Percentiles rank a stretch among this genome's conserved stretches.
phyloP scores from a whole-genome alignment of 1,284 basidiomycete genomes.

The Ustilago shanxiensis region DNA sequence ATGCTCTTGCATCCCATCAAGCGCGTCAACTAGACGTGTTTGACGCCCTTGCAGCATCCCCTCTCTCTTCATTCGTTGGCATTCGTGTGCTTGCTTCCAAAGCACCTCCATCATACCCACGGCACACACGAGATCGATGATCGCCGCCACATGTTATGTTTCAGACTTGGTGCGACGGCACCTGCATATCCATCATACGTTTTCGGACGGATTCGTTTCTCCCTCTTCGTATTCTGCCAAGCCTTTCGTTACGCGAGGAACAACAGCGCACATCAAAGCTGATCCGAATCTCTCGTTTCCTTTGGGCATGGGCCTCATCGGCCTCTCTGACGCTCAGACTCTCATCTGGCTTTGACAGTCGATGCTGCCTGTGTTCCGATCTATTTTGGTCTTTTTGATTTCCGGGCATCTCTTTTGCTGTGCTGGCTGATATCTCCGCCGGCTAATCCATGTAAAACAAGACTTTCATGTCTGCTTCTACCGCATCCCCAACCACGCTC shows the following conservation, averaged over 20 bases:
- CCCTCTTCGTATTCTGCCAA: constrained; percentile 13
- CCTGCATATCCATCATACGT: constrained; percentile 15
- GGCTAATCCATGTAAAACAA: constrained; percentile 42
- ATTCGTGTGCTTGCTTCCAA: constrained; percentile 13
- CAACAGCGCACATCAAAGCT: no score
- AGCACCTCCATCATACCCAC: constrained; percentile 29
- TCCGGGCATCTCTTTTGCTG: neutral
- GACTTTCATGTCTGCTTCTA: neutral
- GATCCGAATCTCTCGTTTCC: no score
- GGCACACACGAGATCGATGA: constrained; percentile 21
- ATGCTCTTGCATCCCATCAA: constrained; percentile 69
- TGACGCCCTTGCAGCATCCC: neutral
- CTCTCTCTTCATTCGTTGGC: neutral
- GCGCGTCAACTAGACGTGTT: constrained; percentile 48
- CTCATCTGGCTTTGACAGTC: no score
- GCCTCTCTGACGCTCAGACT: neutral
- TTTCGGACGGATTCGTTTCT: constrained; percentile 22
- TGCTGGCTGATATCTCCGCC: neutral
- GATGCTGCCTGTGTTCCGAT: neutral
- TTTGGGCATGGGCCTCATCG: neutral
- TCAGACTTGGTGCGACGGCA: constrained; percentile 5
- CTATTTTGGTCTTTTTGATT: neutral
- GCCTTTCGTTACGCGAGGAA: neutral
- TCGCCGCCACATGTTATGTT: neutral
- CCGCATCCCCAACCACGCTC: constrained; percentile 9